Conservation (phyloP, 805 yeast genomes). For the Metschnikowia reukaufii region DNA sequence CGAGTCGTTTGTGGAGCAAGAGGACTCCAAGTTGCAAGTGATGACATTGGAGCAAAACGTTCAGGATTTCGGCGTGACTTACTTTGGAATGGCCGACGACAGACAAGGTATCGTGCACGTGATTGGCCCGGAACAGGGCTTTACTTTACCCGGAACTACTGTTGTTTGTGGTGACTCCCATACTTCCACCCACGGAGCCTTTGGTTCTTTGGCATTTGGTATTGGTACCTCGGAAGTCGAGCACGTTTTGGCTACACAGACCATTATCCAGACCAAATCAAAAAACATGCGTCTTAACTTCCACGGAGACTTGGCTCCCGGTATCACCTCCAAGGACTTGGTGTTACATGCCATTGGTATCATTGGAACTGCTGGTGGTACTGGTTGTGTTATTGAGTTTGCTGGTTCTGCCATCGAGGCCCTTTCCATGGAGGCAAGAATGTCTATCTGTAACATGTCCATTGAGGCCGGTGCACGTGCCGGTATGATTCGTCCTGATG, state of each 20-base stretch:
- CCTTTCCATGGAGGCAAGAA: slow-evolving; percentile 94
- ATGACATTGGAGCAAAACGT: slow-evolving; percentile 91
- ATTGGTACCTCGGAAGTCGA: slow-evolving; percentile 99
- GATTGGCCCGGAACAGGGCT: slow-evolving; percentile 99
- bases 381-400: slow-evolving; percentile 95
- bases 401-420: slow-evolving; percentile 92
- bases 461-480: slow-evolving; percentile 99
- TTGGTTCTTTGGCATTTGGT: slow-evolving; percentile 96
- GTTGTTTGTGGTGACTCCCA: slow-evolving; percentile 99
- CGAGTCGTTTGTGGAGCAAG: slow-evolving; percentile 80
- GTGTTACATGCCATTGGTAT: slow-evolving; percentile 92
- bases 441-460: slow-evolving; percentile 99
- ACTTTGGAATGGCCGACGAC: slow-evolving; percentile 89
- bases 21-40: slow-evolving; percentile 90
- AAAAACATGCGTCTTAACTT: slow-evolving; percentile 92
- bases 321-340: slow-evolving; percentile 94
- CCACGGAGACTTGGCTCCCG: slow-evolving; percentile 79
- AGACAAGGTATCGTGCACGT: slow-evolving; percentile 99
- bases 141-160: slow-evolving; percentile 97
- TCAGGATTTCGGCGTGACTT: slow-evolving; percentile 82
- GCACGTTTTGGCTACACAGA: slow-evolving; percentile 97
- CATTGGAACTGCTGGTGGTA: slow-evolving; percentile 99
- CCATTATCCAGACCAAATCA: slow-evolving; percentile 89
- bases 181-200: slow-evolving; percentile 98
- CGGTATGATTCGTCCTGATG: slow-evolving; percentile 97